phyloP scores from a whole-genome alignment of 1,284 basidiomycete species.

The Cryptococcus deneoformans region DNA sequence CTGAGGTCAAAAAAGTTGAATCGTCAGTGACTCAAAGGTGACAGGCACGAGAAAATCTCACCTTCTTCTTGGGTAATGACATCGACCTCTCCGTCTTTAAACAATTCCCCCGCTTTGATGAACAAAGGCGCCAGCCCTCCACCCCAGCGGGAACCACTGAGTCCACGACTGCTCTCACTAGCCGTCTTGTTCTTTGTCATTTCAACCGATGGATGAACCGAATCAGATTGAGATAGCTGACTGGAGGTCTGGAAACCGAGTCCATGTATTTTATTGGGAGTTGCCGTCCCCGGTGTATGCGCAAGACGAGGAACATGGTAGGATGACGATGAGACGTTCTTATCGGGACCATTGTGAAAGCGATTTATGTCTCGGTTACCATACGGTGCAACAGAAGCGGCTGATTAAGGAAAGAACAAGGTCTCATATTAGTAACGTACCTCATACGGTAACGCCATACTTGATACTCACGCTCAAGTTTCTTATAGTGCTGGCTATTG shows the following conservation, averaged over 20 bases:
- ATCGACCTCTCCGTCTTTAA: conserved; percentile 46
- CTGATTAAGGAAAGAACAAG: too few species aligned
- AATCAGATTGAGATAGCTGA: neutral
- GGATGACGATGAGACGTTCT: too few species aligned
- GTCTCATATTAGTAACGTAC: too few species aligned
- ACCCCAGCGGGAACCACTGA: conserved; percentile 23
- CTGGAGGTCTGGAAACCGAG: conserved; percentile 28
- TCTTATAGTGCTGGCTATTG: conserved; percentile 39
- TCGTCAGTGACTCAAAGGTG: too few species aligned
- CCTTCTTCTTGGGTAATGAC: conserved; percentile 30
- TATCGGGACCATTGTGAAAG: too few species aligned
- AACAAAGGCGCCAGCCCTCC: conserved; percentile 44
- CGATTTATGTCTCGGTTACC: too few species aligned
- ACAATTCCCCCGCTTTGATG: conserved; percentile 48
- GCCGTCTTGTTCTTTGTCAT: neutral
- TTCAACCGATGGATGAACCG: neutral
- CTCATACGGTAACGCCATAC: conserved; percentile 18
- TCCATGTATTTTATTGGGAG: conserved; percentile 25
- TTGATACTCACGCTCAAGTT: conserved; percentile 34
- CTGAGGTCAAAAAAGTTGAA: neutral
- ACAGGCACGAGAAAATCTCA: conserved; percentile 13
- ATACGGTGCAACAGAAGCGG: too few species aligned
- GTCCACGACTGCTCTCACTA: conserved; percentile 8
- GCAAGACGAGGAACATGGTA: conserved; percentile 14
- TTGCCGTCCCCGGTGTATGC: conserved; percentile 1